Evolutionary conservation across 1,284 basidiomycete genomes (phyloP), one percentile per base, ranked within the genome.

Genomic region (Naganishia cerealis): DNA sequence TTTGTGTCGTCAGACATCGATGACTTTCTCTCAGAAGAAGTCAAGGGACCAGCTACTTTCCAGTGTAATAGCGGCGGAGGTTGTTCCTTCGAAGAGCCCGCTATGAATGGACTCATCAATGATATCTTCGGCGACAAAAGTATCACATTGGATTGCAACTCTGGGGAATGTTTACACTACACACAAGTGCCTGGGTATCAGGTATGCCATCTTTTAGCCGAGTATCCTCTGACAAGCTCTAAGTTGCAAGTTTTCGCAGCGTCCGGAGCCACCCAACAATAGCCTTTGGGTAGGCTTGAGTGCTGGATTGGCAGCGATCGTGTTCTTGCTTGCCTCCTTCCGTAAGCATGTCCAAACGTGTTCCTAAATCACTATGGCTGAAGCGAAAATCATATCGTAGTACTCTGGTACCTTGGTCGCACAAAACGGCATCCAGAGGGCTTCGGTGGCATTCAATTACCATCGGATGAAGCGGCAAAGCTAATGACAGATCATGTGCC

Each of bases 401-500:
- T 88, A 52, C 84, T 96, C 65, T 97, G 93, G 93, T 95, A 93
- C 75, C 86, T 88, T 26, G 92, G 92, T 12, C 87, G 91, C 36
- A 81, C 89, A 0, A 85, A 85, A 43, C 84, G 84, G 26, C 85
- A 86, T 53, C 71, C 80, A 2, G 81, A 78, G 38, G 88, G 90
- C 66, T 88, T 89, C 72, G 87, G 88, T n/a, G 83, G 86, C 50
- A 90, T 94, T 73, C 86, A 87, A 39, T 85, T 94, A 0, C 90
- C 91, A 0, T 88, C 90, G 71, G 87, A 87, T 72, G 92, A 94
- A 81, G 86, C 88, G 0, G 85, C 89, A 56, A 89, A 88, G 76
- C 86, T 95, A 53, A 94, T 94, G 90, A 86, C 87, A 3, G 93
- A 97, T 72, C 94, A 97, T 75, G 88, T 97, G 29, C 93, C 95